Evolutionary conservation across 1,284 basidiomycete species (phyloP).

Genomic region (Cutaneotrichosporon arboriforme): DNA sequence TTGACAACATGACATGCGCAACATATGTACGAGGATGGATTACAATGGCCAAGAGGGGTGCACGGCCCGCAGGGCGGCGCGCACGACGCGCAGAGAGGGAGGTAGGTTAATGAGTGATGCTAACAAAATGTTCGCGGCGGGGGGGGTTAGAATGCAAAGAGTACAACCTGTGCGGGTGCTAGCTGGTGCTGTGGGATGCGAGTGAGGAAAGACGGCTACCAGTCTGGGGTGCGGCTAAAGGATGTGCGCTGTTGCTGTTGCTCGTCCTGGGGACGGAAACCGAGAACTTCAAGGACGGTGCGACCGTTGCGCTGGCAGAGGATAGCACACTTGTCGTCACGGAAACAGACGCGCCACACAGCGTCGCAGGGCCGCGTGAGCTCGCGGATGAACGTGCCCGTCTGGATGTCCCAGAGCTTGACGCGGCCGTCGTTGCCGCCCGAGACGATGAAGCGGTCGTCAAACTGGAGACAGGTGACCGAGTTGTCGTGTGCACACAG

Average conservation of each 20-base stretch:
- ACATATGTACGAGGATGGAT: background rate
- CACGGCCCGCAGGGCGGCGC: background rate
- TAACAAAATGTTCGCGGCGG: no score
- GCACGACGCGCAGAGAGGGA: background rate
- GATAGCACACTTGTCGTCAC: conserved; percentile 71
- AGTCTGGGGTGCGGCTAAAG: conserved; percentile 12
- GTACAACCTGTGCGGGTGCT: background rate
- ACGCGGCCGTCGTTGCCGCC: conserved; percentile 87
- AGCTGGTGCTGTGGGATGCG: no score
- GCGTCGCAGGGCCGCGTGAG: conserved; percentile 69
- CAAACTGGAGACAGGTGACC: conserved; percentile 85
- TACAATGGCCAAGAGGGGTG: background rate
- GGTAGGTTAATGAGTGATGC: background rate
- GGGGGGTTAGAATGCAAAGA: background rate
- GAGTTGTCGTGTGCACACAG: conserved; percentile 76
- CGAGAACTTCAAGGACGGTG: conserved; percentile 77
- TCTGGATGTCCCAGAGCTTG: conserved; percentile 71
- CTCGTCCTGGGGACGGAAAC: conserved; percentile 42
- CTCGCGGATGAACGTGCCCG: conserved; percentile 68
- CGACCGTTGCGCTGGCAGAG: conserved; percentile 76
- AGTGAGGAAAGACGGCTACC: conserved; percentile 5
- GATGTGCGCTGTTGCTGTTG: background rate
- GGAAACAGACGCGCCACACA: conserved; percentile 82
- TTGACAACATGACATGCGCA: conserved; percentile 2
- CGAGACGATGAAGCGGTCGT: conserved; percentile 60